Evolutionary conservation across 2,329 filamentous ascomycete genomes (phyloP).

Genomic region (Xylaria sp.): DNA sequence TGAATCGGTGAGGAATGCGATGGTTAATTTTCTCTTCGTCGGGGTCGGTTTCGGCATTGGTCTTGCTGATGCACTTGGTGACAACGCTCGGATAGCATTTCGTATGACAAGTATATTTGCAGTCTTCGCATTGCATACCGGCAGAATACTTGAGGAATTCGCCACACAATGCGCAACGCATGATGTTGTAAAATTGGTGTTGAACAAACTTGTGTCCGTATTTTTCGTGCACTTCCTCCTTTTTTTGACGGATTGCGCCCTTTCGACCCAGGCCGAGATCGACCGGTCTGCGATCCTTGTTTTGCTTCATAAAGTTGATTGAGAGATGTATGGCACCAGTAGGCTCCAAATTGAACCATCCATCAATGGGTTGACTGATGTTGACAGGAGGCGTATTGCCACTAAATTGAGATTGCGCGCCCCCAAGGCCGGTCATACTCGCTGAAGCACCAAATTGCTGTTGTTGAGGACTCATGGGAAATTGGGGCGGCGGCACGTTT

Average conservation of each 20-base stretch:
- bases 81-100: constrained; percentile 98
- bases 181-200: constrained; percentile 99
- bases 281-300: constrained; percentile 81
- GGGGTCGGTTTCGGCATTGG: constrained; percentile 96
- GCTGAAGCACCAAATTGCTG: constrained; percentile 57
- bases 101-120: constrained; percentile 99
- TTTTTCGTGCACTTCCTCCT: constrained; percentile 98
- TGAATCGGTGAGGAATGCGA: constrained; percentile 96
- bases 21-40: constrained; percentile 99
- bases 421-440: constrained; percentile 52
- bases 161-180: constrained; percentile 97
- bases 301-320: constrained; percentile 91
- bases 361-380: constrained; percentile 76
- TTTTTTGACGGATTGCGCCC: constrained; percentile 94
- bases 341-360: constrained; percentile 97
- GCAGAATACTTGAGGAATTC: constrained; percentile 99
- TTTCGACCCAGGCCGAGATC: constrained; percentile 93
- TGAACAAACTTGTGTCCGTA: constrained; percentile 99
- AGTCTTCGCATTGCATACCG: constrained; percentile 99
- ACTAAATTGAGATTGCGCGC: constrained; percentile 46
- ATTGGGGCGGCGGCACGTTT: constrained; percentile 62
- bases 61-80: constrained; percentile 99
- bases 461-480: constrained; percentile 65
- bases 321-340: constrained; percentile 91
- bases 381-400: constrained; percentile 60